These are phyloP conservation scores for Lanmaoa rubissima DNA, from an alignment of 768 basidiomycete genomes.

Conservation along the genomic window DNA sequence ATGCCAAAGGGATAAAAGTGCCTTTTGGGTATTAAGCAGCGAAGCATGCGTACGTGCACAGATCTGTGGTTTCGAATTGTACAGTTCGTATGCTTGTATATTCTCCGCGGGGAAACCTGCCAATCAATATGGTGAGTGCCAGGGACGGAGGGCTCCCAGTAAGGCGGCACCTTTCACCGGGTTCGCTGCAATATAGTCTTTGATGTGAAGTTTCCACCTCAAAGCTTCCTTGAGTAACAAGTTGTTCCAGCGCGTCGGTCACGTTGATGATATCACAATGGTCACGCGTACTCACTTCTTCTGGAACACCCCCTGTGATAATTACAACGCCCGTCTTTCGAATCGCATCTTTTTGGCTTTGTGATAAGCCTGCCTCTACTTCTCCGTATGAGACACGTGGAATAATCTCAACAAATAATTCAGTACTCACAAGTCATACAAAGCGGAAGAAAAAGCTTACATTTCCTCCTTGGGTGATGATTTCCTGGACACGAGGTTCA, in stretches of 20 bases:
- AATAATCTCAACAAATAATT: conserved; percentile 40
- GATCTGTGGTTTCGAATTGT: conserved; percentile 64
- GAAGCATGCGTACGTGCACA: conserved; percentile 66
- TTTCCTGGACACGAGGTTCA: conserved; percentile 44
- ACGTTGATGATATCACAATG: neutral
- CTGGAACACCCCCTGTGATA: conserved; percentile 54
- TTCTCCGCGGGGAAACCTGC: conserved; percentile 65
- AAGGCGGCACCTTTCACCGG: conserved; percentile 46
- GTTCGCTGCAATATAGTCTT: conserved; percentile 54
- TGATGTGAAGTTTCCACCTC: conserved; percentile 54
- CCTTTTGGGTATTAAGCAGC: conserved; percentile 54
- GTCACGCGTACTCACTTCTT: conserved; percentile 39
- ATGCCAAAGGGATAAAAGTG: conserved; percentile 61
- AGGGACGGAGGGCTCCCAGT: neutral
- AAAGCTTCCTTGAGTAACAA: conserved; percentile 47
- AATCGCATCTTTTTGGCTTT: conserved; percentile 42
- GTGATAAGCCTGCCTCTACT: conserved; percentile 46
- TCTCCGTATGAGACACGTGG: conserved; percentile 48
- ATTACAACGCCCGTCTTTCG: conserved; percentile 55
- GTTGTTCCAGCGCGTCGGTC: neutral
- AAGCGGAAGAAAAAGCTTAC: conserved; percentile 32
- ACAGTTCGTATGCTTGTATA: conserved; percentile 73
- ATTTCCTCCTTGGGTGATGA: conserved; percentile 44
- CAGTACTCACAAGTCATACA: neutral
- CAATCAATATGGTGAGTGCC: neutral